Percentiles rank a stretch among this genome's conserved stretches.
Conservation (phyloP, 116 monocot species). For the Cymodocea nodosa region DNA sequence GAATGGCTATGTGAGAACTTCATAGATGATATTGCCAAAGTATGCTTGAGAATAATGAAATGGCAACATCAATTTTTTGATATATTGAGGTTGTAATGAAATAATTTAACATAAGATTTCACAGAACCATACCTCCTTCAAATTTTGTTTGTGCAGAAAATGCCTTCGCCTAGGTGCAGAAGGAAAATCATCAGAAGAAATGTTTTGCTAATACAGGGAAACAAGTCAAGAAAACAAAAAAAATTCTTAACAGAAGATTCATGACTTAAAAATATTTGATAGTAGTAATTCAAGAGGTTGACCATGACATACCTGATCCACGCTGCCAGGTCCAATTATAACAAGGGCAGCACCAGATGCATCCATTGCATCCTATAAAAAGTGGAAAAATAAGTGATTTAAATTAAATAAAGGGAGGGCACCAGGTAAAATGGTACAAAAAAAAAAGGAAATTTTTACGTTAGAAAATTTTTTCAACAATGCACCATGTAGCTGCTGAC, state of each 20-base stretch:
- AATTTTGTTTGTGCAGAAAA: slow-evolving; percentile 70
- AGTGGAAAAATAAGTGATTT: not conserved
- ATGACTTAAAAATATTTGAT: too few relatives aligned
- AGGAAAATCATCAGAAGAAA: not conserved
- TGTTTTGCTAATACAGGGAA: not conserved
- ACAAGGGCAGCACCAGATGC: slow-evolving; percentile 58
- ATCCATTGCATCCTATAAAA: slow-evolving; percentile 59
- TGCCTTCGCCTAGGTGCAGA: slow-evolving; percentile 47
- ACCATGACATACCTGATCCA: slow-evolving; percentile 60
- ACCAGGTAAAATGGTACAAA: not conserved
- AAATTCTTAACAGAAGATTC: not conserved
- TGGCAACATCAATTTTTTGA: too few relatives aligned
- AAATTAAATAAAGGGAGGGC: not conserved
- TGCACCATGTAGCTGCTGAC: too few relatives aligned
- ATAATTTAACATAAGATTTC: not conserved
- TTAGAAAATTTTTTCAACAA: too few relatives aligned
- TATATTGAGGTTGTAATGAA: not conserved
- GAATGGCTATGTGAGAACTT: too few relatives aligned
- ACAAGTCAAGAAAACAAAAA: not conserved
- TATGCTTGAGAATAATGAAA: too few relatives aligned
- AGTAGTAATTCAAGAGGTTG: too few relatives aligned
- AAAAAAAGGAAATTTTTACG: too few relatives aligned
- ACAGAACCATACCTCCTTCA: slow-evolving; percentile 51
- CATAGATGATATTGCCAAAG: too few relatives aligned
- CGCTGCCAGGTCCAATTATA: slow-evolving; percentile 85